Evolutionary conservation across 768 basidiomycete genomes (phyloP).

Genomic region (Tephrocybe sp.): DNA sequence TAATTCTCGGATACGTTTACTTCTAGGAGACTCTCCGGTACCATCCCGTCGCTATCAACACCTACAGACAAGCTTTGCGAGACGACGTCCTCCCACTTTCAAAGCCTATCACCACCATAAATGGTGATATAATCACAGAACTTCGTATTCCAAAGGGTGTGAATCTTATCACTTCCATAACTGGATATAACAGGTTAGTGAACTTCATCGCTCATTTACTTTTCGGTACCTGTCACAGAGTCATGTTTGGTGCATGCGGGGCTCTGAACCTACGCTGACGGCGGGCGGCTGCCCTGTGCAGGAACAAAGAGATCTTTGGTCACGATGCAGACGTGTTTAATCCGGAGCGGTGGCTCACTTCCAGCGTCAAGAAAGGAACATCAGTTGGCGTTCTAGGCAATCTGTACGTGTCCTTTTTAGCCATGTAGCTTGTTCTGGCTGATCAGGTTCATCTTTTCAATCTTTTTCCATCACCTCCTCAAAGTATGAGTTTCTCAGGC

Average conservation of each 20-base stretch:
- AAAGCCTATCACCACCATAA: conserved; percentile 44
- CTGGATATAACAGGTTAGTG: conserved; percentile 52
- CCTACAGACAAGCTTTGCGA: conserved; percentile 37
- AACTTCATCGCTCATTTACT: not conserved
- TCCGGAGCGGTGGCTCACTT: conserved; percentile 48
- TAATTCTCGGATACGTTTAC: not conserved
- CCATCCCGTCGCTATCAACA: conserved; percentile 37
- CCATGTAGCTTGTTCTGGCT: not conserved
- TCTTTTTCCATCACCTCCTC: not conserved
- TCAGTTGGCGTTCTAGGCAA: conserved; percentile 50
- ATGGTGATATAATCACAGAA: conserved; percentile 45
- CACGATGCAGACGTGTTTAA: conserved; percentile 46
- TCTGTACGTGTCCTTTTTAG: conserved; percentile 29
- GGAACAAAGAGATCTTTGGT: conserved; percentile 45
- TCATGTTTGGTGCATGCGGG: not conserved
- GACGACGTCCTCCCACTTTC: conserved; percentile 63
- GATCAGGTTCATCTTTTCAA: conserved; percentile 3
- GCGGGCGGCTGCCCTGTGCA: conserved; percentile 13
- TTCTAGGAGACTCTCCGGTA: conserved; percentile 46
- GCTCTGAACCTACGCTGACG: not conserved
- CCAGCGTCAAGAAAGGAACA: conserved; percentile 39
- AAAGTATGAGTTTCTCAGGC: conserved; percentile 30
- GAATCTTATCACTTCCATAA: conserved; percentile 48
- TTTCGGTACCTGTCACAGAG: not conserved
- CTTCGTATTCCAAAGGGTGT: conserved; percentile 52